phyloP scores from a whole-genome alignment of 495 filamentous ascomycete species.

The Talaromyces wortmannii region DNA sequence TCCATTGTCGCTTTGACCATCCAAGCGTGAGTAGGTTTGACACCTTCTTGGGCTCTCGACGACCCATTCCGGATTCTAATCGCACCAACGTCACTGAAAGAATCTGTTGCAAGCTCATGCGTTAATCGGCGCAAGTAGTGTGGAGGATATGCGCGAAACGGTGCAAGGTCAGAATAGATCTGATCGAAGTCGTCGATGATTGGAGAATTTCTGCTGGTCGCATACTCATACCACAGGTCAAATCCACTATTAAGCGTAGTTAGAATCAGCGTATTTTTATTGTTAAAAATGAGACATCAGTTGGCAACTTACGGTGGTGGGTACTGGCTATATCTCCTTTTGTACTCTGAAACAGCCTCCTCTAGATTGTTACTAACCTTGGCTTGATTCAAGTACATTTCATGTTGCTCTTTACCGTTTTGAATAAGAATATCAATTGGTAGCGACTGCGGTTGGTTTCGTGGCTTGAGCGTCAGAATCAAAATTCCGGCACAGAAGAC shows the following conservation, averaged over 20 bases:
- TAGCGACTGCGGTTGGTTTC: conserved; percentile 21
- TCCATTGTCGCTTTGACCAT: conserved; percentile 55
- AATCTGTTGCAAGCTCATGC: conserved; percentile 28
- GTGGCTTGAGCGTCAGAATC: conserved; percentile 21
- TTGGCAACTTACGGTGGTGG: conserved; percentile 35
- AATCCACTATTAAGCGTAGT: conserved; percentile 21
- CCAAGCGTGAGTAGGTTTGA: conserved; percentile 51
- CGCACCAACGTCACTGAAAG: conserved; percentile 47
- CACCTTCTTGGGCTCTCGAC: conserved; percentile 38
- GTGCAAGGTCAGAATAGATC: conserved; percentile 61
- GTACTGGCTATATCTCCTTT: conserved; percentile 34
- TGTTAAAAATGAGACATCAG: conserved; percentile 4
- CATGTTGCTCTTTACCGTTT: conserved; percentile 27
- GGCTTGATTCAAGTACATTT: conserved; percentile 27
- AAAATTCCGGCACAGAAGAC: conserved; percentile 20
- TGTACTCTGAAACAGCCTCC: conserved; percentile 34
- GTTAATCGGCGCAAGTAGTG: conserved; percentile 45
- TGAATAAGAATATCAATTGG: conserved; percentile 45
- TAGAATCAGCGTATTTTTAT: not conserved
- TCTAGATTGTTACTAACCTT: conserved; percentile 26
- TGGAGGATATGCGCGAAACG: conserved; percentile 62
- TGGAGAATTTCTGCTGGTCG: conserved; percentile 48
- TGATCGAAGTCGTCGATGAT: conserved; percentile 71
- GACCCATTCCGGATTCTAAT: conserved; percentile 50
- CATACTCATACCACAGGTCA: conserved; percentile 61